Evolutionary conservation across 306 rosid species (phyloP).

Genomic region (Vicia faba): DNA sequence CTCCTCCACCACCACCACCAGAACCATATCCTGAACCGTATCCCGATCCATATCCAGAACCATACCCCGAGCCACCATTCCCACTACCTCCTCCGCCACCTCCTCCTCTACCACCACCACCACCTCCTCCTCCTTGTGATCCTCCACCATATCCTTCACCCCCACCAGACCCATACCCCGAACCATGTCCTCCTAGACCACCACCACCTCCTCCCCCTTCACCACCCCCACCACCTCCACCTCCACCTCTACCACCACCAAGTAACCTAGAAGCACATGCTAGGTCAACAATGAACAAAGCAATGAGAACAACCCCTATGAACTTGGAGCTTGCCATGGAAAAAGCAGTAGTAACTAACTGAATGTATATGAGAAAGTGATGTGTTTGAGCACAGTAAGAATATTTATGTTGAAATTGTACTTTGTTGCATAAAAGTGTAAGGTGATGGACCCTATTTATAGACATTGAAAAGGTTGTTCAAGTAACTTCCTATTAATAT

Average conservation of each 20-base stretch:
- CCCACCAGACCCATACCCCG: constrained; percentile 55
- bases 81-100: constrained; percentile 55
- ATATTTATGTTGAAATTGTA: not conserved
- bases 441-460: constrained; percentile 52
- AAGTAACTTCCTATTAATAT: constrained; percentile 48
- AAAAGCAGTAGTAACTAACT: not conserved
- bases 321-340: constrained; percentile 51
- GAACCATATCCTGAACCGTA: constrained; percentile 50
- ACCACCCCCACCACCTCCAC: not conserved
- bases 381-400: not conserved
- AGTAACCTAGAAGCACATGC: constrained; percentile 54
- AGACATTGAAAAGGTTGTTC: constrained; percentile 43
- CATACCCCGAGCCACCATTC: constrained; percentile 52
- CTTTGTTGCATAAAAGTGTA: constrained; percentile 34
- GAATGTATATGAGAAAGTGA: not conserved
- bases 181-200: constrained; percentile 28
- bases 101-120: constrained; percentile 46
- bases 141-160: constrained; percentile 53
- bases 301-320: constrained; percentile 54
- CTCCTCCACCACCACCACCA: constrained; percentile 51
- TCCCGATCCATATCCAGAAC: constrained; percentile 57
- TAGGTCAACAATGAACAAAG: constrained; percentile 59
- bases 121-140: constrained; percentile 45
- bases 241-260: constrained; percentile 39
- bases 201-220: constrained; percentile 37